These are phyloP conservation scores for Chloropicon primus DNA, from an alignment of 139 green algal genomes.

Conservation along the genomic window DNA sequence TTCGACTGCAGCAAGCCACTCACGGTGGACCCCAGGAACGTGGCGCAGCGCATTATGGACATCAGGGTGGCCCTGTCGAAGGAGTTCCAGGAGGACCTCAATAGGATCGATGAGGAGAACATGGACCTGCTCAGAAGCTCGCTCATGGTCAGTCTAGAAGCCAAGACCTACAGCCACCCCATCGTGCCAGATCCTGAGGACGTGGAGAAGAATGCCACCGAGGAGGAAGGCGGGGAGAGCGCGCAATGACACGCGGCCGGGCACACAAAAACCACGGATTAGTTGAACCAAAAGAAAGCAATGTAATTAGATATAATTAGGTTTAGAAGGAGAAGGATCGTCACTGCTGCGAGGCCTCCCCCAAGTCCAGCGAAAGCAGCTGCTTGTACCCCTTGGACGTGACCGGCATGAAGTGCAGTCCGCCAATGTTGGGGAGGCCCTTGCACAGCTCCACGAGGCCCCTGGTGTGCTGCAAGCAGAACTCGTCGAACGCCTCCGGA, in stretches of 20 bases:
- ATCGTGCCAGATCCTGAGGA: background rate
- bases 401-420: background rate
- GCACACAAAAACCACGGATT: no score
- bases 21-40: conserved; percentile 1
- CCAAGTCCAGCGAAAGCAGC: background rate
- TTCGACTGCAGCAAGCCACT: background rate
- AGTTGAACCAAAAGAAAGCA: no score
- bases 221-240: background rate
- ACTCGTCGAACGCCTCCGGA: background rate
- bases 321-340: no score
- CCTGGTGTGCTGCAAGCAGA: background rate
- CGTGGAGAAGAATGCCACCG: no score
- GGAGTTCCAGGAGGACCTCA: conserved; percentile 5
- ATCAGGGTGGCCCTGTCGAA: conserved; percentile 1
- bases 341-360: no score
- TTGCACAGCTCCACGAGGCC: background rate
- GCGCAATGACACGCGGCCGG: background rate
- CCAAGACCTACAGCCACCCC: background rate
- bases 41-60: conserved; percentile 3
- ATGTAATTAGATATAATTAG: no score
- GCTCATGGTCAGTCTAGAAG: conserved; percentile 3
- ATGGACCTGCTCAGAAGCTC: background rate
- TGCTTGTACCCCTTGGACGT: background rate
- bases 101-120: conserved; percentile 5
- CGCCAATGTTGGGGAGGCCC: background rate